Base-by-base conservation (phyloP, 2,329 filamentous ascomycete species). In the Xylogone sp. region DNA sequence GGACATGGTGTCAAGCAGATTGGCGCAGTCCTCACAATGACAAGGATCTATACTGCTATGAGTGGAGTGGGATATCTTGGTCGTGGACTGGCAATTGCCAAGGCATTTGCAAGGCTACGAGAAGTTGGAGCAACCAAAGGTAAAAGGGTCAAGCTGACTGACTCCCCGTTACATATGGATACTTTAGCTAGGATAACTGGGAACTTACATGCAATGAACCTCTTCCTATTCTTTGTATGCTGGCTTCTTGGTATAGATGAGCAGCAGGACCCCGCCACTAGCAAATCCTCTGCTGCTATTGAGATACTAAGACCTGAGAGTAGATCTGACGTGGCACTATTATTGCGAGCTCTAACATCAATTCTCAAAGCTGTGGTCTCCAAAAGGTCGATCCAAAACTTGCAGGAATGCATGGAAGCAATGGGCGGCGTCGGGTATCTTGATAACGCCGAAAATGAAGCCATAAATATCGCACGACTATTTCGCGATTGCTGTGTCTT, bases 1-100 rank as follows among this genome's bases (percentile, higher is more conserved):
- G 86, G 87, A 1, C 70, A 79, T 42, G 88, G 87, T 1, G 77
- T 88, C 24, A 78, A 81, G 21, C 84, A 88, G 59, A 87, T 91
- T 53, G 76, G 79, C 39, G 82, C 81, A 1, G 72, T 92, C 13
- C 72, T 91, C 7, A 89, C 83, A 52, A 80, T 90, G 56, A 86
- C 83, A 0, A 71, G 83, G 8, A 65, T 86, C 0, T 76, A 84
- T 62, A 82, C 79, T 2, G 72, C 79, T 7, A 71, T 83, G 2
- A 71, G 71, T 0, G 75, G 78, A 0, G 69, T 79, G 1, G 78
- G 76, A 0, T 76, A 76, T 53, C 74, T 78, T 29, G 76, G 78
- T 1, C 74, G 84, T 6, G 81, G 78, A 0, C 66, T 87, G 1
- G 76, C 71, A 0, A 75, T 87, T 13, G 76, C 78, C 0, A 75